Evolutionary conservation across 495 filamentous ascomycete genomes (phyloP), one percentile per base, ranked within the genome.

Genomic region (Wilcoxina mikolae): DNA sequence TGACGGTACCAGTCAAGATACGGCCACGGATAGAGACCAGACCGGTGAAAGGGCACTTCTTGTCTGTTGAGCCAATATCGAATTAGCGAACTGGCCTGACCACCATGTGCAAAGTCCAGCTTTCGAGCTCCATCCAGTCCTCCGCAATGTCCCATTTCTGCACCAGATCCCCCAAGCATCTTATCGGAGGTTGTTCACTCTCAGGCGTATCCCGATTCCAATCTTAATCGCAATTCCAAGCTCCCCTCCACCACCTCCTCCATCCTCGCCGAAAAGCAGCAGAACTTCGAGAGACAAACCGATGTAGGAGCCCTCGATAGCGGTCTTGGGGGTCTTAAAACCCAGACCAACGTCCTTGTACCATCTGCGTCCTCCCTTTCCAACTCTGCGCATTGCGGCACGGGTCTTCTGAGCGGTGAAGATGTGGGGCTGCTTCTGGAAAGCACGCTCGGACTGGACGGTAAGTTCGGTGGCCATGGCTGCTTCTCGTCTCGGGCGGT

Each of bases 41-140:
- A 70, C 93, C 93, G 61, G 87, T 94, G 82, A 96, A 99, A 65
- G 91, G 91, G 82, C 91, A 99, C 79, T 99, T 99, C 83, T 99
- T 95, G 81, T 99, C 91, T 95, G 71, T 68, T 68, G 38, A 59
- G 17, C 28, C 9, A 28, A 52, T 1, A 17, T 52, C 46, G n/a
- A 41, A 52, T 52, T 52, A 52, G 49, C 49, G n/a, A 38, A 38
- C n/a, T n/a, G n/a, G n/a, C n/a, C n/a, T n/a, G n/a, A 9, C 9
- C 17, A 9, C 33, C 9, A 38, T 9, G 17, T 38, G 9, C 17
- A 17, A 38, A 9, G 33, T 17, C 9, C 17, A 9, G 17, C 17
- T 17, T 38, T 17, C 9, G 33, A 9, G 9, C 33, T 38, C 33
- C 17, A 17, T 17, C 33, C 33, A 17, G 33, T 38, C 33, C 9